Base-by-base conservation (phyloP, 2,329 filamentous ascomycete species). In the Elsinoe ampelina region DNA sequence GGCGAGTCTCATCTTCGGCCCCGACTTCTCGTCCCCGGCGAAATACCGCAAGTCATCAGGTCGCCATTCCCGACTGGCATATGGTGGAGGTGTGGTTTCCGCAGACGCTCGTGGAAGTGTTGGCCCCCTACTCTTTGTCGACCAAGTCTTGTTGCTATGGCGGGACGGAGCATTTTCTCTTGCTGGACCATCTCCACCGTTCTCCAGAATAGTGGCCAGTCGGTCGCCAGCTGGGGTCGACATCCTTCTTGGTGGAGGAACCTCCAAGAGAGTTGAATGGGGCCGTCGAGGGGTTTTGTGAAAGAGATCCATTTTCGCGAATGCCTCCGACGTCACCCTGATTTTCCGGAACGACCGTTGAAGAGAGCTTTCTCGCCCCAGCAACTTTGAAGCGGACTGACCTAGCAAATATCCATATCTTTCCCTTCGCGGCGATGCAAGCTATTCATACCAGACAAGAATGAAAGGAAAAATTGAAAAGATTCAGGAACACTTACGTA, bases 191-290 rank as follows among this genome's bases (percentile, higher is more conserved):
- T 43, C 26, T 55, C 47, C 48, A 19, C 56, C 54, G 35, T 67
- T 68, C 43, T 73, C 70, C 59, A 73, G 66, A 45, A 74, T 71
- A 5, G 70, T 63, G 22, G 72, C 73, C 4, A 74, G 66, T 22
- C 72, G 70, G 52, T 70, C 66, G 32, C 72, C 72, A 20, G 71
- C 72, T 50, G 71, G 70, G 26, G 71, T 72, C 2, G 70, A 72
- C 51, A 74, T 73, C 41, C 70, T 70, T 62, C 72, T 72, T 13
- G 70, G 64, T 19, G 68, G 66, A 5, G 67, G 67, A 13, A 39
- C 42, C 20, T 41, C 38, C 19, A 56, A 56, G 2, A 60, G 52
- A 5, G 56, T 32, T 10, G 58, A 60, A 5, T 43, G 15, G 2
- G 58, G 57, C 8, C 55, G 54, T 15, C 47, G 45, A 4, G 50